These are phyloP conservation scores for Bipolaris sorokiniana DNA, from an alignment of 2,329 filamentous ascomycete genomes.

Conservation along the genomic window DNA sequence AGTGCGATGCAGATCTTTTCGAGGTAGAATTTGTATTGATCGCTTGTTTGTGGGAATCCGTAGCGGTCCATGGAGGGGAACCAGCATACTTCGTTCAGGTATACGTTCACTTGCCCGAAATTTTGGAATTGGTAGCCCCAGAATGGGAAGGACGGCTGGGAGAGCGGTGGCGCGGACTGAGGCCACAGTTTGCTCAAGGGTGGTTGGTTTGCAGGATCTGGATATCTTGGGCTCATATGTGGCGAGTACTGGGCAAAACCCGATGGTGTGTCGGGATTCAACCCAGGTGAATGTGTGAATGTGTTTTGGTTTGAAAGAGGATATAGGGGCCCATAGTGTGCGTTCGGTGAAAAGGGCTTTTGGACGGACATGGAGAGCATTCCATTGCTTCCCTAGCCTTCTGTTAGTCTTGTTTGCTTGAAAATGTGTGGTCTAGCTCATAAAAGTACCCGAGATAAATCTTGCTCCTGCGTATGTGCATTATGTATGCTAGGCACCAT, in stretches of 20 bases:
- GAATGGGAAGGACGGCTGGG: neutral
- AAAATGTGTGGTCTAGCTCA: too few relatives aligned
- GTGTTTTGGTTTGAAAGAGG: neutral
- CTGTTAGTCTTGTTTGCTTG: neutral
- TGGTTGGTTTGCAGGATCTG: neutral
- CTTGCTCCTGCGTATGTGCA: neutral
- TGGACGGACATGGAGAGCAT: neutral
- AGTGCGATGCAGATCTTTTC: neutral
- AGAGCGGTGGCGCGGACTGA: neutral
- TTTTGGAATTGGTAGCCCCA: neutral
- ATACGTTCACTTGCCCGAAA: neutral
- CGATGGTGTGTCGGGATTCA: too few relatives aligned
- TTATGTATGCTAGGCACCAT: neutral
- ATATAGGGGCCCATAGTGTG: neutral
- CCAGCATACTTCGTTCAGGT: neutral
- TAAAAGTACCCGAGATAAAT: neutral
- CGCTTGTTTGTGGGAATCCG: neutral
- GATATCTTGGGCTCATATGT: neutral
- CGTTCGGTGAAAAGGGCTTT: neutral
- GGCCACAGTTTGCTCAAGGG: neutral
- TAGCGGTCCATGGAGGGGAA: conserved; percentile 3
- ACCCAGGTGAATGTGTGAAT: neutral
- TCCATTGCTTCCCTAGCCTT: neutral
- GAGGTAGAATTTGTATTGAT: neutral
- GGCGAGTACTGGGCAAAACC: neutral